Evolutionary conservation across 805 yeast genomes (phyloP).

Genomic region (Teunomyces panamensis): DNA sequence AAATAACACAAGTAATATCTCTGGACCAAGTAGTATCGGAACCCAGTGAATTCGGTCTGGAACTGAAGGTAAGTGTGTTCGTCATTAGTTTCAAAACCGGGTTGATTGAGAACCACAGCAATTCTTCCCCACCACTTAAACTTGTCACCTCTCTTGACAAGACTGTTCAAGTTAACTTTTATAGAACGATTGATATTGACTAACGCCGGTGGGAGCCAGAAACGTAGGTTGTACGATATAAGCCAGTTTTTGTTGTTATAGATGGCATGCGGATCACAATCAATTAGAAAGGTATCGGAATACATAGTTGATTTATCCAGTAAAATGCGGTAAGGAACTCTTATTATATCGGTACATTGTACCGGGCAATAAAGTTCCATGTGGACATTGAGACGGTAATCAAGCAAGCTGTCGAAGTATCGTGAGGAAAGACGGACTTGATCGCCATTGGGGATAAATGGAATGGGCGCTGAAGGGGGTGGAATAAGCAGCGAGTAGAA

Average conservation of each 20-base stretch:
- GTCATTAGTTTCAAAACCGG: slow-evolving; percentile 3
- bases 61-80: slow-evolving; percentile 14
- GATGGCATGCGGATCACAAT: slow-evolving; percentile 31
- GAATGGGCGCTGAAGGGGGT: slow-evolving; percentile 12
- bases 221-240: slow-evolving; percentile 35
- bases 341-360: slow-evolving; percentile 6
- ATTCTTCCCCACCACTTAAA: background rate
- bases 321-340: slow-evolving; percentile 1
- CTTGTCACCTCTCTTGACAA: slow-evolving; percentile 6
- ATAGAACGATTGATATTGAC: slow-evolving; percentile 18
- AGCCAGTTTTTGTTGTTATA: slow-evolving; percentile 28
- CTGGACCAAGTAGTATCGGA: slow-evolving; percentile 23
- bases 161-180: slow-evolving; percentile 9
- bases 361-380: slow-evolving; percentile 23
- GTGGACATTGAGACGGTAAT: slow-evolving; percentile 19
- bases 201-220: slow-evolving; percentile 36
- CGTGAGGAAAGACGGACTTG: background rate
- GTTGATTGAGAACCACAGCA: background rate
- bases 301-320: background rate
- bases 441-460: slow-evolving; percentile 9
- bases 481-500: slow-evolving; percentile 38
- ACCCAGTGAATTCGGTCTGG: slow-evolving; percentile 18
- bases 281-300: slow-evolving; percentile 14
- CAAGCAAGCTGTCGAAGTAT: slow-evolving; percentile 13
- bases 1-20: slow-evolving; percentile 17